Evolutionary conservation across 2,329 filamentous ascomycete species (phyloP).

Genomic region (Xylariales sp.): DNA sequence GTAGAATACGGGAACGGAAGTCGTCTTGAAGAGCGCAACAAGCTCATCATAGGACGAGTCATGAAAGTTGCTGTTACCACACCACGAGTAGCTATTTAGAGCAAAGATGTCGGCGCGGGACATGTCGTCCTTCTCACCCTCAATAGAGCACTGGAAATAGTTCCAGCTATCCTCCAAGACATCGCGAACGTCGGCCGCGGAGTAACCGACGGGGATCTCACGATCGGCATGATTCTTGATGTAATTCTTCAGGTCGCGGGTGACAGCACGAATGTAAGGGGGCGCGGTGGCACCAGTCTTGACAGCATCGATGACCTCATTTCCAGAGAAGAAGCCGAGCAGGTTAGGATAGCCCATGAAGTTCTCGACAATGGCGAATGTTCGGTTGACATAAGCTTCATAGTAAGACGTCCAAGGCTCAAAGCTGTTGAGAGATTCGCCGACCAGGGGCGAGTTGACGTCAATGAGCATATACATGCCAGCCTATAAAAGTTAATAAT

Average conservation of each 20-base stretch:
- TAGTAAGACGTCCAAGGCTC: conserved; percentile 71
- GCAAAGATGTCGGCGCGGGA: conserved; percentile 80
- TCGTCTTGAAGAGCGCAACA: conserved; percentile 72
- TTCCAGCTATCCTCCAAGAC: conserved; percentile 80
- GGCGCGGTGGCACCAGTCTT: conserved; percentile 69
- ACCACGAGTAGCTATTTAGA: conserved; percentile 82
- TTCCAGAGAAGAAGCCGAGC: conserved; percentile 80
- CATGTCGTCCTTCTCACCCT: conserved; percentile 65
- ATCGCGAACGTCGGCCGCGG: conserved; percentile 80
- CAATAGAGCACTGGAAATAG: conserved; percentile 76
- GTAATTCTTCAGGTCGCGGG: conserved; percentile 84
- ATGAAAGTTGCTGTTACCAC: conserved; percentile 71
- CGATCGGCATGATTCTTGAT: conserved; percentile 77
- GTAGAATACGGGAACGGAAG: conserved; percentile 81
- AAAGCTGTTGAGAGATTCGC: conserved; percentile 66
- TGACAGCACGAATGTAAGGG: conserved; percentile 79
- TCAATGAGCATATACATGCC: conserved; percentile 77
- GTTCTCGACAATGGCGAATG: conserved; percentile 74
- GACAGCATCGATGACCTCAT: conserved; percentile 79
- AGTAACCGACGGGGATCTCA: conserved; percentile 81
- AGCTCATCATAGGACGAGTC: conserved; percentile 72
- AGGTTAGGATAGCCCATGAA: conserved; percentile 76
- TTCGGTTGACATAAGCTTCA: conserved; percentile 70
- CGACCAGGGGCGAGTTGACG: conserved; percentile 72
- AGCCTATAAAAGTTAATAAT: conserved; percentile 46